Conservation (phyloP, 371 early-diverging fungal species). For the Aphelidium insulamus region DNA sequence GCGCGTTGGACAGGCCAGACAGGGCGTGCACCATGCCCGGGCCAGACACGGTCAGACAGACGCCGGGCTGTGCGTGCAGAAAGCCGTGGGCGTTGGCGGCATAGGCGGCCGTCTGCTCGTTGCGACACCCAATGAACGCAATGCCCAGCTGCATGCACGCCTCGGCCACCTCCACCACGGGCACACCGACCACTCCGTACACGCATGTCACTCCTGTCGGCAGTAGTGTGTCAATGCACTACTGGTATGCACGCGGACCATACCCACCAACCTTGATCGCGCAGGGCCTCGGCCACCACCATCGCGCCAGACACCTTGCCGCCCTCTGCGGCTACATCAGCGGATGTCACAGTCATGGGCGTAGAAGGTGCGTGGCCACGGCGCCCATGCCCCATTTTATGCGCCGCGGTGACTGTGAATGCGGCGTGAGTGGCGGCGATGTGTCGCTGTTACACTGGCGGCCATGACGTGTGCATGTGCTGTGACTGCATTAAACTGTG, state of each 20-base stretch:
- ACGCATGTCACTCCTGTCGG: not conserved
- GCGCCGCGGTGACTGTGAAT: too few species aligned
- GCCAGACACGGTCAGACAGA: conserved; percentile 51
- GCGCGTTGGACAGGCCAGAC: conserved; percentile 45
- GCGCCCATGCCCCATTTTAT: too few species aligned
- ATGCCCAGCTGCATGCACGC: conserved; percentile 49
- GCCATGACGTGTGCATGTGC: too few species aligned
- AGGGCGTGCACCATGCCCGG: conserved; percentile 60
- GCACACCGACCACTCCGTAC: conserved; percentile 5
- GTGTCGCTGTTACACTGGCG: too few species aligned
- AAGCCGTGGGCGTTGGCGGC: conserved; percentile 49
- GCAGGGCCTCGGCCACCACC: not conserved
- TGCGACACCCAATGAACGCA: conserved; percentile 44
- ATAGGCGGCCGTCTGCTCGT: conserved; percentile 56
- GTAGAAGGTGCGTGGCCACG: too few species aligned
- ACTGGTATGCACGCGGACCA: not conserved
- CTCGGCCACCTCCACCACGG: conserved; percentile 21
- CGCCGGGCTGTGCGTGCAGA: conserved; percentile 40
- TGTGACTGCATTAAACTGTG: too few species aligned
- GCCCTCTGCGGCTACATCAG: too few species aligned
- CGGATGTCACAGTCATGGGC: too few species aligned
- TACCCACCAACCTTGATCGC: too few species aligned
- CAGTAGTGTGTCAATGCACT: not conserved
- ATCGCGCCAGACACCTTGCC: too few species aligned
- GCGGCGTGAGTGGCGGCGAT: too few species aligned